Evolutionary conservation across 768 basidiomycete species (phyloP), one percentile per base, ranked within the genome.

Genomic region (Termitomyces sp.): DNA sequence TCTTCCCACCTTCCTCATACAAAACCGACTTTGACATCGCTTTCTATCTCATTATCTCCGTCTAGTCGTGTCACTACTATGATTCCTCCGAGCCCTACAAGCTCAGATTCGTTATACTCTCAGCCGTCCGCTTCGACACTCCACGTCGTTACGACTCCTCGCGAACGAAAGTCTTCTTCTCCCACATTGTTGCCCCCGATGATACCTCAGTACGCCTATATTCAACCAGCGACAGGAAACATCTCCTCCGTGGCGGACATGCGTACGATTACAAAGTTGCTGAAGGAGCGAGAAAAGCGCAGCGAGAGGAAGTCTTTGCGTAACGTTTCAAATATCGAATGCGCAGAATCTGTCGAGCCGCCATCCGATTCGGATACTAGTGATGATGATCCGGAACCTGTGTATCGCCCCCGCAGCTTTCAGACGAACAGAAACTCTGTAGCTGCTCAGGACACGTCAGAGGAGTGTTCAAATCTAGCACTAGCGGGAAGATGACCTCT

Each of bases 31-130:
- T 29, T 57, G 5, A 3, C 48, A 22, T 20, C 48, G 31, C 55
- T 59, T 4, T 24, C 24, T 34, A 54, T 59, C n/a, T n/a, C n/a
- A n/a, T n/a, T n/a, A n/a, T n/a, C n/a, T 16, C 58, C 58, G 20
- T 20, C 55, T 18, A 5, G 24, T 22, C 5, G 9, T 22, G 5
- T 22, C 9, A 16, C 15, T 26, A 22, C 37, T 7, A 28, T 20
- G 1, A 7, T 36, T 4, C n/a, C 39, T 34, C 24, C 54, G 9
- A 28, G 12, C 2, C 51, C 56, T 16, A 51, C 48, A 16, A 22
- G 16, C 5, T 58, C 60, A n/a, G 54, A 56, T 18, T 65, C 64
- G 5, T 3, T 58, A 13, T 63, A 65, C n/a, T 65, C 64, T 24
- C 62, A 65, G 37, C 51, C 39, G 18, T 58, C 62, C 15, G 55